Conservation (phyloP, 768 basidiomycete species). For the Filobasidium wieringae region DNA sequence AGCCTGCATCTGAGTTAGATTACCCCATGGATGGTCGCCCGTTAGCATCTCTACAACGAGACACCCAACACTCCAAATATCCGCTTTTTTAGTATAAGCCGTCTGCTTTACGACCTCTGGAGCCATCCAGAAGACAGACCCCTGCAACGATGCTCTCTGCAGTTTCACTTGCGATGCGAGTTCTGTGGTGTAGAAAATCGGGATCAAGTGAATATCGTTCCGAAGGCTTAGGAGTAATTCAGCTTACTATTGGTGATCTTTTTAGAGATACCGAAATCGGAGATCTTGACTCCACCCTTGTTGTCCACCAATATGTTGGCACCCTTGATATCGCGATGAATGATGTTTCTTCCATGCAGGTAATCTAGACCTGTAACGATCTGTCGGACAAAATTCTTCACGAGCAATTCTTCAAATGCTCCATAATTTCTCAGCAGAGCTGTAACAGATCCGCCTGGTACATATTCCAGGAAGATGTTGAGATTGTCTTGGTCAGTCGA, state of each 20-base stretch:
- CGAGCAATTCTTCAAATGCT: slow-evolving; percentile 83
- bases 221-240: slow-evolving; percentile 9
- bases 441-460: slow-evolving; percentile 87
- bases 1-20: slow-evolving; percentile 96
- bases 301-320: slow-evolving; percentile 97
- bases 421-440: slow-evolving; percentile 81
- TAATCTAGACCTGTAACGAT: slow-evolving; percentile 80
- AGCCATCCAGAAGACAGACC: slow-evolving; percentile 99
- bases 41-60: slow-evolving; percentile 94
- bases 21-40: slow-evolving; percentile 88
- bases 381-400: slow-evolving; percentile 84
- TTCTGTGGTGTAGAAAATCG: slow-evolving; percentile 19
- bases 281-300: slow-evolving; percentile 94
- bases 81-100: slow-evolving; percentile 77
- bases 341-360: slow-evolving; percentile 83
- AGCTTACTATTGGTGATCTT: slow-evolving; percentile 88
- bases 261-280: slow-evolving; percentile 95
- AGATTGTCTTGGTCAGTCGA: slow-evolving; percentile 79
- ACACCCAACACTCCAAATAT: slow-evolving; percentile 94
- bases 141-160: slow-evolving; percentile 86
- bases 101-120: slow-evolving; percentile 97
- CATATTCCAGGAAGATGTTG: slow-evolving; percentile 95
- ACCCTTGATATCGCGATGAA: slow-evolving; percentile 97
- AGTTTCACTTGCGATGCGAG: slow-evolving; percentile 49
- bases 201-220: not conserved